Conservation (phyloP, 1,139 yeast species). For the Suzukiozyma palmioleophila region DNA sequence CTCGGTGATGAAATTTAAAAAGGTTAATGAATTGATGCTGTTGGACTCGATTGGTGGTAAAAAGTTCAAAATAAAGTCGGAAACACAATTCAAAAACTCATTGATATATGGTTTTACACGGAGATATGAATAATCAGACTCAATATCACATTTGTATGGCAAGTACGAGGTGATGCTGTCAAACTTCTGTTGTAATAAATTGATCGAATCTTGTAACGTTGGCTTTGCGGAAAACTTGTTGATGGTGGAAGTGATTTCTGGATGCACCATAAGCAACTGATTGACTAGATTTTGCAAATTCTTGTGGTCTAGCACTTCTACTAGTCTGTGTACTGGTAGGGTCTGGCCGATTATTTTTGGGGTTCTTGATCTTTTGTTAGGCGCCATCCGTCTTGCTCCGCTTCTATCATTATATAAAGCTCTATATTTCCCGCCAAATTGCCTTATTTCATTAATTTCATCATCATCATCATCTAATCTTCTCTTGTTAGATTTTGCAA, state of each 20-base stretch:
- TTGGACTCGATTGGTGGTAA: conserved; percentile 73
- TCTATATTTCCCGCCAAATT: neutral
- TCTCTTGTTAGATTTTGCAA: conserved; percentile 6
- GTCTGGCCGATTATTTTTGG: conserved; percentile 46
- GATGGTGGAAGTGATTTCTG: conserved; percentile 56
- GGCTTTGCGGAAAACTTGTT: conserved; percentile 56
- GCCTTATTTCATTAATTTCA: neutral
- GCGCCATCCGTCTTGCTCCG: neutral
- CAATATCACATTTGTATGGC: conserved; percentile 72
- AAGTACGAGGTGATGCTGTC: conserved; percentile 44
- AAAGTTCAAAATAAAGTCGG: conserved; percentile 75
- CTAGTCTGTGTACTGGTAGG: conserved; percentile 55
- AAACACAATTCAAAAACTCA: conserved; percentile 72
- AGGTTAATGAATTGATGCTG: conserved; percentile 54
- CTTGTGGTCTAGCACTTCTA: conserved; percentile 62
- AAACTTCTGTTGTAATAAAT: conserved; percentile 45
- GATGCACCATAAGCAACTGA: conserved; percentile 53
- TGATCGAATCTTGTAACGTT: conserved; percentile 48
- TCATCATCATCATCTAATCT: conserved; percentile 12
- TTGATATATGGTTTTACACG: conserved; percentile 70
- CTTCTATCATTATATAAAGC: neutral
- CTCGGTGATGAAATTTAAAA: conserved; percentile 63
- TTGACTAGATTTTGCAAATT: conserved; percentile 51
- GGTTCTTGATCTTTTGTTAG: conserved; percentile 32
- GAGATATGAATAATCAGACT: conserved; percentile 82